Evolutionary conservation across 805 yeast species (phyloP).

Genomic region (Naumovozyma baii): DNA sequence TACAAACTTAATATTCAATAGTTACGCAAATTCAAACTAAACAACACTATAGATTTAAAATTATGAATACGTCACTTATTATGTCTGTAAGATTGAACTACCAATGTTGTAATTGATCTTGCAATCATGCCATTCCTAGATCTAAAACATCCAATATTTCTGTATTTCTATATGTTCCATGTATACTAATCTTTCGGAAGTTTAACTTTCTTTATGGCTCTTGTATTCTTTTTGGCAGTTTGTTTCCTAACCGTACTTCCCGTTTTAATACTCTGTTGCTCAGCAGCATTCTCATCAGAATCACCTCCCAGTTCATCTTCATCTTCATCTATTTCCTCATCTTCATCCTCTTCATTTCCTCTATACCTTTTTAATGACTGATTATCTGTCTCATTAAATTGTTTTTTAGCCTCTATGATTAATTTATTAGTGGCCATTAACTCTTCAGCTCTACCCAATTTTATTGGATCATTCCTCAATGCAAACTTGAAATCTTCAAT

Average conservation of each 20-base stretch:
- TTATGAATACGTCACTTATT: background rate
- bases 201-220: background rate
- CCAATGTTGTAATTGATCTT: no score
- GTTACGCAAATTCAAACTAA: background rate
- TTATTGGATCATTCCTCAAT: slow-evolving; percentile 52
- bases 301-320: slow-evolving; percentile 12
- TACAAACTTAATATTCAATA: slow-evolving; percentile 18
- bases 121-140: no score
- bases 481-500: slow-evolving; percentile 69
- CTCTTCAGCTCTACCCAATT: slow-evolving; percentile 62
- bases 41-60: background rate
- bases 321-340: slow-evolving; percentile 18
- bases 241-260: slow-evolving; percentile 20
- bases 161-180: no score
- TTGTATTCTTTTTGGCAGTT: slow-evolving; percentile 6
- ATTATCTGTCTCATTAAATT: slow-evolving; percentile 55
- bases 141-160: no score
- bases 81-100: no score
- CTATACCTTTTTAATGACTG: slow-evolving; percentile 27
- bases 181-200: background rate
- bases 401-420: slow-evolving; percentile 56
- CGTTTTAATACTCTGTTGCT: background rate
- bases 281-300: background rate
- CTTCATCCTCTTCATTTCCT: slow-evolving; percentile 22
- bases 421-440: slow-evolving; percentile 49